Percentiles rank a stretch among this genome's conserved stretches.
These are phyloP conservation scores for Ustilago nuda DNA, from an alignment of 1,284 basidiomycete genomes.

Conservation along the genomic window DNA sequence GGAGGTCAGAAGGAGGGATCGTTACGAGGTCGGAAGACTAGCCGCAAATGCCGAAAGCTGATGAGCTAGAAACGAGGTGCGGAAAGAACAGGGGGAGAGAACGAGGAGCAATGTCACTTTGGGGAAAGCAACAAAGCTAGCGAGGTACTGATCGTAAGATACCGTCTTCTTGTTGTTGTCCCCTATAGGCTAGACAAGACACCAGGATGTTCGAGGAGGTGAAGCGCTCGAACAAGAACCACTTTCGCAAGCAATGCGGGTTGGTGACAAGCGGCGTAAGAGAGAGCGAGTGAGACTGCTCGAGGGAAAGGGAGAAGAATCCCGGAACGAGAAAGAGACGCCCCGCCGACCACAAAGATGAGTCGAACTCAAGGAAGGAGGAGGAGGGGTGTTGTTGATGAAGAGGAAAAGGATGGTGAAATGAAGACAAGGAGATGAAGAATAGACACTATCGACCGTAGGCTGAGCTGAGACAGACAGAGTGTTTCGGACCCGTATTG, in stretches of 20 bases:
- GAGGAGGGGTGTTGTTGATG: constrained; percentile 39
- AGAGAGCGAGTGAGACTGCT: constrained; percentile 46
- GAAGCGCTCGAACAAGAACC: constrained; percentile 17
- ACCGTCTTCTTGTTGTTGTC: constrained; percentile 21
- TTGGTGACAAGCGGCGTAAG: constrained; percentile 4
- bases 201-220: constrained; percentile 8
- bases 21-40: constrained; percentile 9
- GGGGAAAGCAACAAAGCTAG: constrained; percentile 9
- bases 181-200: constrained; percentile 2
- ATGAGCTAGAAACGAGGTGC: constrained; percentile 8
- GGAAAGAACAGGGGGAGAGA: constrained; percentile 14
- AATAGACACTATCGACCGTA: neutral
- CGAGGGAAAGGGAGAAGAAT: constrained; percentile 26
- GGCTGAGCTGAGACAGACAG: neutral
- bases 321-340: constrained; percentile 26
- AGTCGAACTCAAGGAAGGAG: constrained; percentile 25
- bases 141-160: constrained; percentile 10
- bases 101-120: constrained; percentile 8
- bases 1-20: constrained; percentile 1
- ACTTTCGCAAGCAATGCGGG: constrained; percentile 3
- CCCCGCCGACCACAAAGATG: constrained; percentile 30
- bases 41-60: neutral
- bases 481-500: neutral
- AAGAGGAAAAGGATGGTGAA: constrained; percentile 20
- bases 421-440: neutral